Evolutionary conservation across 129 eudicot genomes (phyloP).

Genomic region (Ambrosia artemisiifolia): DNA sequence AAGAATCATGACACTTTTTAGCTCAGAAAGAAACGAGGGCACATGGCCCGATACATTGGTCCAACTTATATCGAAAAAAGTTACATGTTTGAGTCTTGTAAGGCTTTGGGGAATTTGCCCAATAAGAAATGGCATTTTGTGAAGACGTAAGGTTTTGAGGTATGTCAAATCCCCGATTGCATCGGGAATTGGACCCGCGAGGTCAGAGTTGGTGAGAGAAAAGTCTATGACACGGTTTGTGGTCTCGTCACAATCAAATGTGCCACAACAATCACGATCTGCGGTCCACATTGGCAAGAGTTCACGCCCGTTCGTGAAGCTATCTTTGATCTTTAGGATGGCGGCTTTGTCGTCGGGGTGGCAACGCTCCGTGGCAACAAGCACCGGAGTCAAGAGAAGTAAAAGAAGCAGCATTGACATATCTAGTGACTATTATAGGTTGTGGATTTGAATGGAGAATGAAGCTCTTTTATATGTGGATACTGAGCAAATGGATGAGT

Average conservation of each 20-base stretch:
- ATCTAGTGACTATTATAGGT: not conserved
- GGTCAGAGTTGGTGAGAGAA: constrained; percentile 23
- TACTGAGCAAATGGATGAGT: constrained; percentile 8
- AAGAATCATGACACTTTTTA: constrained; percentile 32
- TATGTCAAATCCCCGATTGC: constrained; percentile 35
- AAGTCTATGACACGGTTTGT: constrained; percentile 40
- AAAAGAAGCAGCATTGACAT: constrained; percentile 29
- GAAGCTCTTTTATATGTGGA: constrained; percentile 8
- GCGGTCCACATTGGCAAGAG: constrained; percentile 34
- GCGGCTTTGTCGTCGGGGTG: constrained; percentile 52
- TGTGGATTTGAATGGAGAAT: not conserved
- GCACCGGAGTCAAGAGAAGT: constrained; percentile 15
- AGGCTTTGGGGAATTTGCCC: constrained; percentile 41
- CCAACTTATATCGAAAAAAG: constrained; percentile 42
- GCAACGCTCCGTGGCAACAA: constrained; percentile 25
- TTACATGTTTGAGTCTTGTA: constrained; percentile 28
- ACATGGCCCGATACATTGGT: constrained; percentile 48
- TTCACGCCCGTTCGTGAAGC: constrained; percentile 42
- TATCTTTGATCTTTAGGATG: constrained; percentile 35
- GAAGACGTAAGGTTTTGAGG: constrained; percentile 39
- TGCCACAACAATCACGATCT: constrained; percentile 40
- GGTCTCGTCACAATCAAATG: constrained; percentile 35
- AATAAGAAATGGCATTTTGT: constrained; percentile 45
- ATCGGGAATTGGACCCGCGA: constrained; percentile 44
- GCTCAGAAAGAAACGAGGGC: constrained; percentile 37